Percentiles rank a stretch among this genome's conserved stretches.
These are phyloP conservation scores for Metarhizium rileyi DNA, from an alignment of 2,329 filamentous ascomycete genomes.

Conservation along the genomic window DNA sequence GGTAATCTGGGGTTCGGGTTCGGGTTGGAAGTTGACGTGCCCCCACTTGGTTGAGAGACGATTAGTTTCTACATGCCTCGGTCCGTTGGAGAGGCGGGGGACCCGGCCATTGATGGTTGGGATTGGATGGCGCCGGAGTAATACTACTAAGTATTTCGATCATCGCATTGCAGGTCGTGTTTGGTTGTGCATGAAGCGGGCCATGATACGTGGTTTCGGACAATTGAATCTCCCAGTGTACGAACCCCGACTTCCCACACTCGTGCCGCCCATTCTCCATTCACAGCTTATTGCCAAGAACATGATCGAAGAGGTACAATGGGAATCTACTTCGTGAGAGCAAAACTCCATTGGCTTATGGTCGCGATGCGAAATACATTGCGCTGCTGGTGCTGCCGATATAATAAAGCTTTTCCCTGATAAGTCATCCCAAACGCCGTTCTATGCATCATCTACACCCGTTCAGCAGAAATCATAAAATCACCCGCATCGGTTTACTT, in stretches of 20 bases:
- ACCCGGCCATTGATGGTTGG: not conserved
- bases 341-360: not conserved
- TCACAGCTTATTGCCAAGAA: too few relatives aligned
- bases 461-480: not conserved
- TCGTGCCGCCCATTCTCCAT: too few relatives aligned
- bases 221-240: too few relatives aligned
- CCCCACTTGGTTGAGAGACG: not conserved
- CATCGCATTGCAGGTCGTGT: too few relatives aligned
- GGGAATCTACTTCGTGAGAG: not conserved
- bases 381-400: not conserved
- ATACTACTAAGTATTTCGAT: too few relatives aligned
- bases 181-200: too few relatives aligned
- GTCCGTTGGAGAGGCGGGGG: not conserved
- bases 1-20: not conserved
- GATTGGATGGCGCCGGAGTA: slow-evolving; percentile 1
- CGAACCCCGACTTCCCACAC: too few relatives aligned
- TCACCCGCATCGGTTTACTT: slow-evolving; percentile 3
- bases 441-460: slow-evolving; percentile 5
- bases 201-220: too few relatives aligned
- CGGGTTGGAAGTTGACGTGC: not conserved
- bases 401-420: not conserved
- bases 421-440: slow-evolving; percentile 3
- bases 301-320: too few relatives aligned
- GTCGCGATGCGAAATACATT: not conserved
- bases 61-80: not conserved